Evolutionary conservation across 768 basidiomycete genomes (phyloP).

Genomic region (Austroboletus festivus): DNA sequence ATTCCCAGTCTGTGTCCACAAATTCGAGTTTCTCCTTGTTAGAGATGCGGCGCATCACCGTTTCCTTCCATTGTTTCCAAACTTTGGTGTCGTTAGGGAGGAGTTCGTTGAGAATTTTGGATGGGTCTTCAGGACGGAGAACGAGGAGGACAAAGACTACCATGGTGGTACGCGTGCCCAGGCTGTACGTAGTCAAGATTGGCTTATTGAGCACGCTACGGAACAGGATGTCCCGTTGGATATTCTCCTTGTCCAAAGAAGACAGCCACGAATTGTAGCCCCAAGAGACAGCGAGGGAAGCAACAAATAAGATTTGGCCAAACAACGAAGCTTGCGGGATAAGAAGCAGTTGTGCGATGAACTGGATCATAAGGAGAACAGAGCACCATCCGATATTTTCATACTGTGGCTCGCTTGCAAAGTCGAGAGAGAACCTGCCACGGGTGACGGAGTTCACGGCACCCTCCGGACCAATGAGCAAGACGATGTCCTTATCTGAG

Average conservation of each 20-base stretch:
- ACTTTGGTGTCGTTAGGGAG: slow-evolving; percentile 31
- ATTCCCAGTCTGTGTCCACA: slow-evolving; percentile 19
- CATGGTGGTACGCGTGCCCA: slow-evolving; percentile 27
- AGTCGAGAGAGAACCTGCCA: slow-evolving; percentile 30
- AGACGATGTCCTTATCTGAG: slow-evolving; percentile 23
- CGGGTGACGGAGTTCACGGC: slow-evolving; percentile 32
- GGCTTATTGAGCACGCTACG: slow-evolving; percentile 23
- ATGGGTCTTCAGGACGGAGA: slow-evolving; percentile 19
- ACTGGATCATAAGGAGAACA: slow-evolving; percentile 31
- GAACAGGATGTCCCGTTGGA: slow-evolving; percentile 26
- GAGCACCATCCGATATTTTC: slow-evolving; percentile 31
- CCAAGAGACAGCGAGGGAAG: slow-evolving; percentile 35
- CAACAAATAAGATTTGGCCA: slow-evolving; percentile 36
- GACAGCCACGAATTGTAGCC: slow-evolving; percentile 35
- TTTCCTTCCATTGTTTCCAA: slow-evolving; percentile 27
- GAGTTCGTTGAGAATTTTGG: slow-evolving; percentile 18
- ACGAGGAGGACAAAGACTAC: slow-evolving; percentile 25
- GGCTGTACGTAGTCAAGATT: slow-evolving; percentile 20
- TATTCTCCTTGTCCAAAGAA: slow-evolving; percentile 35
- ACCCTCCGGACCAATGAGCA: slow-evolving; percentile 29
- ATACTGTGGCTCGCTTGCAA: slow-evolving; percentile 25
- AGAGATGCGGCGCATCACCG: slow-evolving; percentile 14
- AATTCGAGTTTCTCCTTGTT: slow-evolving; percentile 25
- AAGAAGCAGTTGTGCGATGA: slow-evolving; percentile 35
- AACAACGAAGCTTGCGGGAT: slow-evolving; percentile 32